Base-by-base conservation (phyloP, 2,329 filamentous ascomycete genomes). In the Endothia cerciana region DNA sequence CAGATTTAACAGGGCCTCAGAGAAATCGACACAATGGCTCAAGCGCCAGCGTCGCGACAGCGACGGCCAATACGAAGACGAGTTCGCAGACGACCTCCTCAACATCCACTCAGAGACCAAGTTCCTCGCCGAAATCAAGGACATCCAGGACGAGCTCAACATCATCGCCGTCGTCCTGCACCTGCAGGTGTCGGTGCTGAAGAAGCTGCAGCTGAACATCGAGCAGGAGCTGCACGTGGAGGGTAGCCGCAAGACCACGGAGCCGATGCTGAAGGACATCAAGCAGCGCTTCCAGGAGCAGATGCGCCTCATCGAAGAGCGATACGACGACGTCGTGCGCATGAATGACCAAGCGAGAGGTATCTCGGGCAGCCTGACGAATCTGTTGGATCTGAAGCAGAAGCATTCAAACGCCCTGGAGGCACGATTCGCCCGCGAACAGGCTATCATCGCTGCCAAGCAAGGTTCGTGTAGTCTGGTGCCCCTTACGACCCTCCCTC, bases 331-430 rank as follows among this genome's bases (percentile, higher is more conserved):
- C 67, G 80, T 89, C 28, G 79, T 82, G 30, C 81, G 87, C 8
- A 89, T 90, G 87, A 83, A 87, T 70, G 82, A 82, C 55, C 87
- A 89, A 72, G 86, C 87, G 0, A 79, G 83, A 65, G 81, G 83
- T 25, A 85, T 89, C 68, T 88, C 89, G 71, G 76, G 81, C 53
- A 84, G 81, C 62, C 82, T 90, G 57, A 87, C 84, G 0, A 84
- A 89, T 69, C 76, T 90, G 5, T 81, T 91, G 0, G 88, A 90
- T 69, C 80, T 90, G 1, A 91, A 91, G 72, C 88, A 91, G 71
- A 90, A 90, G 74, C 87, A 90, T 65, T 87, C 87, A 69, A 90
- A 90, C 74, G 87, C 86, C 0, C 84, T 89, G 57, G 88, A 90
- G 72, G 88, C 87, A 1, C 83, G 87, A 6, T 89, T 85, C 63